Conservation (phyloP, 2,329 filamentous ascomycete genomes). For the Blumeria hordei region DNA sequence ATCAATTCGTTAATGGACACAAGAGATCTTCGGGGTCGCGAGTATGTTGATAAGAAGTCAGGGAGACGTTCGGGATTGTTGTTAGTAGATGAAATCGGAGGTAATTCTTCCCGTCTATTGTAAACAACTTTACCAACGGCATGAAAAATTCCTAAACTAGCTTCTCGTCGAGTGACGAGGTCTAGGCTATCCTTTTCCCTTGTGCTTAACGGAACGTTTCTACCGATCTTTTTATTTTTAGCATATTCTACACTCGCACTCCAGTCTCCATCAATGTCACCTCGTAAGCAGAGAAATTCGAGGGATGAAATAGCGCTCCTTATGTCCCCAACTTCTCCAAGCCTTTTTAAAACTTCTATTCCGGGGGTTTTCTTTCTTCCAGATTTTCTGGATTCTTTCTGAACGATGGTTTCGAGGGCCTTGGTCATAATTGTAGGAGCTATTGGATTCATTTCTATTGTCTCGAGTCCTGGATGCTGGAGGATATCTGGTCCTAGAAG, state of each 20-base stretch:
- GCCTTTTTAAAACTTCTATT: constrained; percentile 47
- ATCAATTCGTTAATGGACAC: constrained; percentile 55
- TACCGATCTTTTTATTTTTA: constrained; percentile 38
- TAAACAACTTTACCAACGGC: constrained; percentile 90
- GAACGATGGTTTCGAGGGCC: constrained; percentile 56
- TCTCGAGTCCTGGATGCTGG: constrained; percentile 50
- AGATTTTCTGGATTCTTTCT: constrained; percentile 65
- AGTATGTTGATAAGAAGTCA: constrained; percentile 28
- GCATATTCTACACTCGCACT: constrained; percentile 43
- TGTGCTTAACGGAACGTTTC: constrained; percentile 39
- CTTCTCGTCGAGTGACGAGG: constrained; percentile 65
- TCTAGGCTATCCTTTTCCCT: constrained; percentile 61
- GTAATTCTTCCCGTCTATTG: constrained; percentile 56
- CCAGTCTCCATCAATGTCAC: constrained; percentile 51
- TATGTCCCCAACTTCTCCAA: constrained; percentile 78
- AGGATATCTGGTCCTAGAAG: constrained; percentile 70
- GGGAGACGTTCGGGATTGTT: constrained; percentile 31
- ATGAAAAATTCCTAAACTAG: constrained; percentile 83
- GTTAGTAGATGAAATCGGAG: constrained; percentile 16
- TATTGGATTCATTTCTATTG: constrained; percentile 84
- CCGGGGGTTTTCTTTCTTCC: constrained; percentile 54
- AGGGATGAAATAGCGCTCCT: constrained; percentile 78
- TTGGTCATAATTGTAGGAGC: constrained; percentile 69
- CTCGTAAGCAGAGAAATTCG: constrained; percentile 74
- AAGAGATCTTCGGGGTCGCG: constrained; percentile 36